Evolutionary conservation across 495 filamentous ascomycete genomes (phyloP).

Genomic region (Barbatosphaeria neglecta): DNA sequence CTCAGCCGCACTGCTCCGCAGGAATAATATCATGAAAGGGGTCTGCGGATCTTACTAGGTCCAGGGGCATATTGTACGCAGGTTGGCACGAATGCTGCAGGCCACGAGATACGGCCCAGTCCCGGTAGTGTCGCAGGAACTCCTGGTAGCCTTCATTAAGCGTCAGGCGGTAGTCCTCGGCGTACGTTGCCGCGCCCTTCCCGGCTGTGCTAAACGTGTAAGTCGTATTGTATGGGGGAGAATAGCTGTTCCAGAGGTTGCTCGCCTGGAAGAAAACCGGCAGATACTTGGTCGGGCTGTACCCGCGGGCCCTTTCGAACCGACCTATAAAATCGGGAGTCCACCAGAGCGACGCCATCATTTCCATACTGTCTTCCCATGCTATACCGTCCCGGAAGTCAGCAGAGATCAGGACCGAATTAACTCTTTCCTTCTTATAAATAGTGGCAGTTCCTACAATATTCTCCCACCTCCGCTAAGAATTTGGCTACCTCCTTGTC

Average conservation of each 20-base stretch:
- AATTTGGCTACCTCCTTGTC: constrained; percentile 17
- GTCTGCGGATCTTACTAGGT: constrained; percentile 22
- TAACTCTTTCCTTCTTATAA: no score
- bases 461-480: constrained; percentile 26
- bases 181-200: constrained; percentile 10
- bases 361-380: constrained; percentile 43
- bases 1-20: background rate
- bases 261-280: constrained; percentile 25
- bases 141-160: constrained; percentile 12
- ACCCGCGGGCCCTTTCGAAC: constrained; percentile 14
- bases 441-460: constrained; percentile 21
- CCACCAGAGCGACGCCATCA: constrained; percentile 29
- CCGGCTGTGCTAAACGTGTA: constrained; percentile 9
- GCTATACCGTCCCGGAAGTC: no score
- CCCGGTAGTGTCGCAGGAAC: constrained; percentile 17
- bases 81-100: constrained; percentile 33
- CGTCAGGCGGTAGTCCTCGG: constrained; percentile 13
- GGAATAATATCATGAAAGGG: background rate
- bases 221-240: constrained; percentile 7
- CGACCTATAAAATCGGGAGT: constrained; percentile 17
- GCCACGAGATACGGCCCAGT: constrained; percentile 24
- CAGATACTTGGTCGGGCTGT: constrained; percentile 19
- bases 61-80: constrained; percentile 36
- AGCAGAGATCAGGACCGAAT: no score
- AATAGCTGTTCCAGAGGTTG: constrained; percentile 18